Evolutionary conservation across 2,329 filamentous ascomycete species (phyloP).

Genomic region (Aspergillus fumigatus): DNA sequence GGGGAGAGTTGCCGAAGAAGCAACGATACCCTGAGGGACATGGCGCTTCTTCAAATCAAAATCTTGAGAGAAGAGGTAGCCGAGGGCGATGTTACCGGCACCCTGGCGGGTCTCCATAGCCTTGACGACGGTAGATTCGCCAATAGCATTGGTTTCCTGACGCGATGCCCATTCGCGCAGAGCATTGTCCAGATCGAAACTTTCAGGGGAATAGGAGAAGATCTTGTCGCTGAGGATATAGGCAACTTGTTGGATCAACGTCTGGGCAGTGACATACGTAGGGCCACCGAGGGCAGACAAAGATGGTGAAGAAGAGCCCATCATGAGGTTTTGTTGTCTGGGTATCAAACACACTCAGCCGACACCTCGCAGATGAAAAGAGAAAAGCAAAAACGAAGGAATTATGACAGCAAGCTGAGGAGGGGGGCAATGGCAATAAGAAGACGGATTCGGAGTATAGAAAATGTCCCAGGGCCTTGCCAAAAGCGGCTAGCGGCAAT

Average conservation of each 20-base stretch:
- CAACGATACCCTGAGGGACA: constrained; percentile 85
- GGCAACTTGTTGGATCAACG: constrained; percentile 90
- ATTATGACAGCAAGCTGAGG: constrained; percentile 14
- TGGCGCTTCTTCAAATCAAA: constrained; percentile 88
- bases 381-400: constrained; percentile 18
- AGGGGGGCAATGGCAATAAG: constrained; percentile 11
- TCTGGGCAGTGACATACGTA: constrained; percentile 88
- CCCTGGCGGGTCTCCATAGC: constrained; percentile 82
- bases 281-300: constrained; percentile 69
- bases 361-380: constrained; percentile 23
- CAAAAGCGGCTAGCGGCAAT: constrained; percentile 30
- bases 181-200: constrained; percentile 83
- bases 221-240: constrained; percentile 95
- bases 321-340: constrained; percentile 24
- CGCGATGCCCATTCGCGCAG: constrained; percentile 70
- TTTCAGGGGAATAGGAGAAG: constrained; percentile 92
- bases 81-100: constrained; percentile 84
- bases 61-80: constrained; percentile 96
- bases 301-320: constrained; percentile 37
- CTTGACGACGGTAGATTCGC: constrained; percentile 71
- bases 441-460: constrained; percentile 17
- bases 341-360: constrained; percentile 18
- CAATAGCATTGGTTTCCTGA: constrained; percentile 73
- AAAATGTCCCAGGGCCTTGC: constrained; percentile 25
- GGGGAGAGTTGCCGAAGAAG: constrained; percentile 75